These are phyloP conservation scores for Populus hybrid DNA, from an alignment of 441 rosid species.

Conservation along the genomic window DNA sequence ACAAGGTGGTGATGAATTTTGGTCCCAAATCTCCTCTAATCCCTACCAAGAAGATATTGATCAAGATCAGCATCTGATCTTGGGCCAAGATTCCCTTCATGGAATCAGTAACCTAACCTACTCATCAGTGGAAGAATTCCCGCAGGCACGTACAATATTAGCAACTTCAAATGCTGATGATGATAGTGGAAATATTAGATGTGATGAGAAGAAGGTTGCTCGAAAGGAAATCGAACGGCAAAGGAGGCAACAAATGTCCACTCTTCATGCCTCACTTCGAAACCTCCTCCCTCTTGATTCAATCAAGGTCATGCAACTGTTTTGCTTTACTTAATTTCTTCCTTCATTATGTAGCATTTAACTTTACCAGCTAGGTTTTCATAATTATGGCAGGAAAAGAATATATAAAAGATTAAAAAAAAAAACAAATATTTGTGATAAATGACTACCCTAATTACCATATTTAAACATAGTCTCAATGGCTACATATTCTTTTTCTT, in stretches of 20 bases:
- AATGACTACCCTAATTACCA: not conserved
- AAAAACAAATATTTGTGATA: not conserved
- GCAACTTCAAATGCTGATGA: constrained; percentile 10
- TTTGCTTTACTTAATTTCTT: not conserved
- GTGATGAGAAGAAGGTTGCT: constrained; percentile 25
- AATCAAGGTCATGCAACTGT: constrained; percentile 27
- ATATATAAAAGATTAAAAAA: no score
- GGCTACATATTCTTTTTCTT: not conserved
- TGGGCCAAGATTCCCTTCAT: constrained; percentile 15
- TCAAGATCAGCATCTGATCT: constrained; percentile 23
- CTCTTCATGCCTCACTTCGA: constrained; percentile 37
- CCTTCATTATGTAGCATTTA: not conserved
- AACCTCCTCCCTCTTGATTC: constrained; percentile 38
- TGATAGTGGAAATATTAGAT: not conserved
- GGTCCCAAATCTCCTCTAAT: constrained; percentile 10
- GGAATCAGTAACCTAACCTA: constrained; percentile 4
- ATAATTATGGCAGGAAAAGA: not conserved
- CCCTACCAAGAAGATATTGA: constrained; percentile 26
- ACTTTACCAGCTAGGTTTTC: not conserved
- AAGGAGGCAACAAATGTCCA: constrained; percentile 37
- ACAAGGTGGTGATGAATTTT: constrained; percentile 14
- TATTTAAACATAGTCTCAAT: not conserved
- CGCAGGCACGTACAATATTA: not conserved
- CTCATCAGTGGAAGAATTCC: constrained; percentile 9
- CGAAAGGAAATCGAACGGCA: constrained; percentile 45